Percentiles rank a stretch among this genome's conserved stretches.
Evolutionary conservation across 805 yeast genomes (phyloP).

Genomic region (Ogataea philodendri): DNA sequence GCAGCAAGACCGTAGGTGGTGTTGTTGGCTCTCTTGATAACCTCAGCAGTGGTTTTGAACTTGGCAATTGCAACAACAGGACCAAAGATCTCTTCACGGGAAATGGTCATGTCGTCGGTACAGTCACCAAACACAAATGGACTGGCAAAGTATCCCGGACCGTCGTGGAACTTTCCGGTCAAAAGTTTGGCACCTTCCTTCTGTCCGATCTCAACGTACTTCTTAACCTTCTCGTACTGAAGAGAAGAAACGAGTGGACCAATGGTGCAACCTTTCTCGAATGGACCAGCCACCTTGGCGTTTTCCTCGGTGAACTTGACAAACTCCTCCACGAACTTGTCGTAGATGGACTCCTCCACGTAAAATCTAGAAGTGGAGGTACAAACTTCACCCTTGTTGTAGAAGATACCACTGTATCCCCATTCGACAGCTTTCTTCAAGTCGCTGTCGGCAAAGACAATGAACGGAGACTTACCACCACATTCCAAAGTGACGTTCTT

Average conservation of each 20-base stretch:
- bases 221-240: conserved; percentile 66
- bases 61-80: conserved; percentile 73
- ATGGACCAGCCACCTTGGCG: conserved; percentile 65
- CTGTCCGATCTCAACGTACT: conserved; percentile 64
- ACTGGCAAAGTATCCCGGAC: conserved; percentile 63
- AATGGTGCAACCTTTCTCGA: conserved; percentile 60
- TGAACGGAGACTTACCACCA: conserved; percentile 58
- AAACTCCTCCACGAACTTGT: conserved; percentile 40
- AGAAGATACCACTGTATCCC: conserved; percentile 46
- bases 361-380: conserved; percentile 47
- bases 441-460: conserved; percentile 52
- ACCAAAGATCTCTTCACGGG: conserved; percentile 75
- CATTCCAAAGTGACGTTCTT: conserved; percentile 61
- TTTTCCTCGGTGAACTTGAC: conserved; percentile 37
- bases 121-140: conserved; percentile 76
- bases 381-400: conserved; percentile 49
- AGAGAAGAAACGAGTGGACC: conserved; percentile 72
- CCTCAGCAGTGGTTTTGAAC: conserved; percentile 65
- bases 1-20: conserved; percentile 77
- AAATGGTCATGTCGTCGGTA: conserved; percentile 59
- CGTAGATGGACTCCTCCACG: conserved; percentile 43
- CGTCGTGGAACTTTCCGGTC: conserved; percentile 62
- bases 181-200: conserved; percentile 66
- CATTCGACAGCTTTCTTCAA: conserved; percentile 51
- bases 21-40: conserved; percentile 60